A percentile compares a stretch with the other conserved stretches of the same genome.
phyloP scores from a whole-genome alignment of 805 yeast species.

The Cyberlindnera americana region DNA sequence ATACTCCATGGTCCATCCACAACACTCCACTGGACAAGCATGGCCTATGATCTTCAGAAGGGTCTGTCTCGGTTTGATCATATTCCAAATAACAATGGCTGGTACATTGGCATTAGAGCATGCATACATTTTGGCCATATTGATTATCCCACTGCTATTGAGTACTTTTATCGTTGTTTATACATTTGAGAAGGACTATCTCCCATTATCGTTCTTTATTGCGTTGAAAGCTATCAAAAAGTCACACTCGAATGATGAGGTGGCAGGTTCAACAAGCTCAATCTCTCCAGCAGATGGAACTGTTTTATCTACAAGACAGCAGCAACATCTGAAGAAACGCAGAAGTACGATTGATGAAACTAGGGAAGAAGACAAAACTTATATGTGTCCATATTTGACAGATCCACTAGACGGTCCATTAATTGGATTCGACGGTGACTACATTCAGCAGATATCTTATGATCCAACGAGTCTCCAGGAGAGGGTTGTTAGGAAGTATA shows the following conservation, averaged over 20 bases:
- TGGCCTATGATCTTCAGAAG: conserved; percentile 92
- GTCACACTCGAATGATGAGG: conserved; percentile 2
- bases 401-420: conserved; percentile 81
- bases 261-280: background rate
- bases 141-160: conserved; percentile 73
- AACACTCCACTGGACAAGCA: conserved; percentile 93
- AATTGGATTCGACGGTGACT: conserved; percentile 42
- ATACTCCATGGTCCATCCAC: conserved; percentile 91
- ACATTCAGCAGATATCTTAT: conserved; percentile 24
- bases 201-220: conserved; percentile 80
- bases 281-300: background rate
- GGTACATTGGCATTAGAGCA: conserved; percentile 82
- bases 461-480: conserved; percentile 22
- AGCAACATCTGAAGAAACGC: conserved; percentile 18
- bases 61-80: conserved; percentile 70
- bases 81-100: conserved; percentile 91
- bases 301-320: conserved; percentile 1
- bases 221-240: conserved; percentile 71
- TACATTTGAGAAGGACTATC: conserved; percentile 77
- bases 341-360: conserved; percentile 27
- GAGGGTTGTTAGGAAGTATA: conserved; percentile 20
- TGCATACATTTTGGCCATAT: conserved; percentile 70
- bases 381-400: conserved; percentile 73
- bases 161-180: conserved; percentile 63
- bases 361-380: conserved; percentile 42